Evolutionary conservation across 78 protist genomes (phyloP), one percentile per base, ranked within the genome.

Genomic region (Creolimax fragrantissima): DNA sequence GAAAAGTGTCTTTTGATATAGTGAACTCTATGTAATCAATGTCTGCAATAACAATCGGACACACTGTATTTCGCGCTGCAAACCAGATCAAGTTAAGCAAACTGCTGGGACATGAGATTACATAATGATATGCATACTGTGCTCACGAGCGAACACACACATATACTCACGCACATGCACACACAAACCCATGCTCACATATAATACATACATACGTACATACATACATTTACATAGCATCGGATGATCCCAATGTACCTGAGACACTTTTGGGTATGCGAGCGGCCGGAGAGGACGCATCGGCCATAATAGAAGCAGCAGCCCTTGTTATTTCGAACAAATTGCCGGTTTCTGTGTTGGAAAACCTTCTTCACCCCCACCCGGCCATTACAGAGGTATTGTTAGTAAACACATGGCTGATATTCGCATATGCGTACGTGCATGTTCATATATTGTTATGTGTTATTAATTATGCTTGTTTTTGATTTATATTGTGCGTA

Each of bases 361-460:
- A 6, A 36, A 36, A 37, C 43, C 43, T 90, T 41, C 24, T 90
- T 3, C 43, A 37, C 44, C 83, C 92, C 4, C 81, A 90, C 83
- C 92, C 92, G 32, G 92, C 92, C 3, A 90, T 90, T 35, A 90
- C 92, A 3, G 83, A 90, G 85, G 92, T 83, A 11, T 83, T n/a
- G n/a, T n/a, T n/a, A n/a, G n/a, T n/a, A n/a, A n/a, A n/a, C n/a
- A 11, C 7, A 83, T 24, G 35, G 74, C 39, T 83, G 42, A 39
- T 24, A 39, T 41, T 83, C 86, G 7, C 41, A 83, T 24, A 5
- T 41, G 42, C 7, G 86, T 83, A 41, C 42, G 86, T 83, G 86
- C 42, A 41, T 83, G 2, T 6, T 36, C 35, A 41, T 6, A 41
- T 11, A 41, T 32, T 36, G 17, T 36, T 0, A 41, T 83, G 7